phyloP scores from a whole-genome alignment of 371 early-diverging fungal species.

The Mucor plumbeus region DNA sequence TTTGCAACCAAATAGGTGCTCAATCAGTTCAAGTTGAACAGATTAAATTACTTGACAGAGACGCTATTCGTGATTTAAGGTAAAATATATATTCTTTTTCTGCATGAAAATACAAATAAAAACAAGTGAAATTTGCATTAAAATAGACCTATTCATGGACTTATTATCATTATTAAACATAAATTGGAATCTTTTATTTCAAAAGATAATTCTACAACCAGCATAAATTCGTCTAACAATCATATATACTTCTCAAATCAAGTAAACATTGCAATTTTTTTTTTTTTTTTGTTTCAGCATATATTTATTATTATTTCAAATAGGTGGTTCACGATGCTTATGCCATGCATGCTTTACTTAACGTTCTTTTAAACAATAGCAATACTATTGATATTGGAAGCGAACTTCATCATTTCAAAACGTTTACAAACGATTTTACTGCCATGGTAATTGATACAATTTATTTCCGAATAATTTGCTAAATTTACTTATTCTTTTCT shows the following conservation, averaged over 20 bases:
- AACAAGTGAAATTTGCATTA: background rate
- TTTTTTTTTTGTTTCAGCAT: background rate
- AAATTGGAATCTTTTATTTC: background rate
- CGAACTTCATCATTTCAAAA: constrained; percentile 39
- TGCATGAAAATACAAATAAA: constrained; percentile 15
- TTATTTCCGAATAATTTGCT: too few relatives aligned
- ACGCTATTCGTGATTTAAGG: constrained; percentile 20
- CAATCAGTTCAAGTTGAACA: constrained; percentile 27
- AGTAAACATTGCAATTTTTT: constrained; percentile 12
- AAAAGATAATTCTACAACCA: background rate
- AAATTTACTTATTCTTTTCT: background rate
- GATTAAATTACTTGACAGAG: constrained; percentile 14
- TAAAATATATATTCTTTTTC: constrained; percentile 8
- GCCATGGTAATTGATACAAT: constrained; percentile 31
- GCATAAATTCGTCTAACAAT: background rate
- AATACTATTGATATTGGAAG: constrained; percentile 36
- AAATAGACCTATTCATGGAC: constrained; percentile 28
- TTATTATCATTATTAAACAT: constrained; percentile 22
- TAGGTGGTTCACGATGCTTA: constrained; percentile 30
- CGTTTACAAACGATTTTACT: constrained; percentile 36
- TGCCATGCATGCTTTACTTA: constrained; percentile 86
- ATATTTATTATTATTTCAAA: background rate
- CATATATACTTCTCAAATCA: constrained; percentile 29
- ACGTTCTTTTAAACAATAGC: constrained; percentile 62
- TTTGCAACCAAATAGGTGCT: constrained; percentile 30